Base-by-base conservation (phyloP, 441 rosid genomes). In the Croton setiger region DNA sequence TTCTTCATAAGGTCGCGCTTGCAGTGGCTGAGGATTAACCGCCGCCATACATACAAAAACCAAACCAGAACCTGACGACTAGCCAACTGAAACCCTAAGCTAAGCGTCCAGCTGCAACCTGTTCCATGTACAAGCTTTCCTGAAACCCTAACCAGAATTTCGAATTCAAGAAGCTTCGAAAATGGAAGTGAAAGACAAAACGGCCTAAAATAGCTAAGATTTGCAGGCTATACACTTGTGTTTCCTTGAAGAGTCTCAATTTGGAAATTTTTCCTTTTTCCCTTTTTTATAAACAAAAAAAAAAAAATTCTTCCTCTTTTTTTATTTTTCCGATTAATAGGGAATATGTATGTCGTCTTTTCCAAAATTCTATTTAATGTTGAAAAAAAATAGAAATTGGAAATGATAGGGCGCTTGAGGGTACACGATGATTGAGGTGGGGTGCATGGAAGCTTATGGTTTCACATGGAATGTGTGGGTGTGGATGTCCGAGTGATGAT, bases 1-100 rank as follows among this genome's bases (percentile, higher is more conserved):
- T 13, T 77, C 90, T 52, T 76, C 76, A 60, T 70, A 80, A 33
- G 84, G 87, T 70, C 79, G 78, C 17, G 81, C 79, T 72, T 72
- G 88, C 60, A 83, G 82, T 53, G 85, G 86, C 79, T 78, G 87
- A 49, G 88, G 83, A 80, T 86, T 83, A 53, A 78, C 84, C 60
- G 88, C 82, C 64, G 83, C 88, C 91, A 86, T 86, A 59, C 14
- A 12, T 31, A 45, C 17, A 60, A 35, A 56, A 55, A 66, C 56
- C 41, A 70, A 56, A 72, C 36, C 53, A 49, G 36, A 64, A 58
- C 58, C 58, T 4, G 10, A 27, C 43, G 10, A 39, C 7, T 39
- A 7, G 17, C 68, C 45, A 17, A 49, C 69, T 53, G 71, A 60
- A 67, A 55, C 49, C 68, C 76, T 62, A 53, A 43, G 9, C 47